Evolutionary conservation across 257 asterid species (phyloP).

Genomic region (Scutellaria minor): DNA sequence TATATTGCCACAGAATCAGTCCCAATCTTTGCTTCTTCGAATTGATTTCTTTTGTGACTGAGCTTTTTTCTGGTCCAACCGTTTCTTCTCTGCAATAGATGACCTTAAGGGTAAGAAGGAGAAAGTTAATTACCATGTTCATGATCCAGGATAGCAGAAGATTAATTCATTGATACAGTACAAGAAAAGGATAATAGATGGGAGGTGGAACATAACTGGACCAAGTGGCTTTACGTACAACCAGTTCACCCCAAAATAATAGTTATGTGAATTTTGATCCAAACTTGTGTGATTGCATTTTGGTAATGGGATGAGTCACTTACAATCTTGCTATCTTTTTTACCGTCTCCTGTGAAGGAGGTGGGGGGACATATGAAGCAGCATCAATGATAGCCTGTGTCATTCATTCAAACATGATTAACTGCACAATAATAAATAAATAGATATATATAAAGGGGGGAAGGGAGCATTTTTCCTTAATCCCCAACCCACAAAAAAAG

Average conservation of each 20-base stretch:
- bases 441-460: not conserved
- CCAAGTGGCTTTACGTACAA: not conserved
- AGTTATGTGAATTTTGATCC: no score
- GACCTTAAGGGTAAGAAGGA: conserved; percentile 54
- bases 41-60: conserved; percentile 71
- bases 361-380: conserved; percentile 91
- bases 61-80: conserved; percentile 75
- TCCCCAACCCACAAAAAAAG: not conserved
- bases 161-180: not conserved
- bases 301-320: conserved; percentile 38
- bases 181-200: no score
- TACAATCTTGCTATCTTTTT: conserved; percentile 75
- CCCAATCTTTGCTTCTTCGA: conserved; percentile 74
- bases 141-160: not conserved
- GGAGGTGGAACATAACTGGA: not conserved
- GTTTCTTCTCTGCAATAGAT: conserved; percentile 70
- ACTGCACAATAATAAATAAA: not conserved
- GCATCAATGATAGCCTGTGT: conserved; percentile 89
- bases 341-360: conserved; percentile 82
- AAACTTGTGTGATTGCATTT: not conserved
- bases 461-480: not conserved
- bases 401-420: conserved; percentile 29
- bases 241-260: no score
- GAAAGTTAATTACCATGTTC: conserved; percentile 18
- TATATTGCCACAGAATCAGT: conserved; percentile 38